Evolutionary conservation across 371 early-diverging fungal genomes (phyloP).

Genomic region (Mortierella sp.): DNA sequence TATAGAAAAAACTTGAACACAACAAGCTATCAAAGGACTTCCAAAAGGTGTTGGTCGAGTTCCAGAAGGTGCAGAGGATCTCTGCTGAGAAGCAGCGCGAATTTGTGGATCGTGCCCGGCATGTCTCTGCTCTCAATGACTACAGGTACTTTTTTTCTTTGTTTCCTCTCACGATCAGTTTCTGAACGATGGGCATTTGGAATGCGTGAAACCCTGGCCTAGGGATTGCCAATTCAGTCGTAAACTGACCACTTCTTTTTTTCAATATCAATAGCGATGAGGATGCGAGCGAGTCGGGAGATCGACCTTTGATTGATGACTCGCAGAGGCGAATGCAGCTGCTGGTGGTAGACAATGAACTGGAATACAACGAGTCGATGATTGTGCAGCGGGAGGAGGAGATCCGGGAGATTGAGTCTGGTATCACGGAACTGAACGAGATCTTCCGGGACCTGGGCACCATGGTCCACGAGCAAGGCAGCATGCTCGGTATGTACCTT

Average conservation of each 20-base stretch:
- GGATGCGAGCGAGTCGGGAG: constrained; percentile 69
- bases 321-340: constrained; percentile 77
- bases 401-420: constrained; percentile 92
- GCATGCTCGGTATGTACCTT: constrained; percentile 82
- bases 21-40: constrained; percentile 93
- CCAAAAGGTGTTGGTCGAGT: constrained; percentile 89
- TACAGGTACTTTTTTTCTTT: constrained; percentile 50
- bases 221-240: neutral
- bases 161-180: neutral
- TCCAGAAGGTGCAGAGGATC: constrained; percentile 86
- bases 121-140: constrained; percentile 60
- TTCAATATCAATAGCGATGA: constrained; percentile 52
- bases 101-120: constrained; percentile 79
- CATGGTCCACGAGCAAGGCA: constrained; percentile 95
- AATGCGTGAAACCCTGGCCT: neutral
- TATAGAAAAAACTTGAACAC: constrained; percentile 80
- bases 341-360: constrained; percentile 87
- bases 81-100: constrained; percentile 91
- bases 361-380: constrained; percentile 92
- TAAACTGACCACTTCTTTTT: neutral
- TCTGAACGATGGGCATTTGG: neutral
- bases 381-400: constrained; percentile 96
- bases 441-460: constrained; percentile 97
- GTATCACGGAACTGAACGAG: constrained; percentile 94
- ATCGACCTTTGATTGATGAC: constrained; percentile 72